A percentile compares a stretch with the other conserved stretches of the same genome.
These are phyloP conservation scores for Aspergillus indologenus DNA, from an alignment of 495 filamentous ascomycete genomes.

Conservation along the genomic window DNA sequence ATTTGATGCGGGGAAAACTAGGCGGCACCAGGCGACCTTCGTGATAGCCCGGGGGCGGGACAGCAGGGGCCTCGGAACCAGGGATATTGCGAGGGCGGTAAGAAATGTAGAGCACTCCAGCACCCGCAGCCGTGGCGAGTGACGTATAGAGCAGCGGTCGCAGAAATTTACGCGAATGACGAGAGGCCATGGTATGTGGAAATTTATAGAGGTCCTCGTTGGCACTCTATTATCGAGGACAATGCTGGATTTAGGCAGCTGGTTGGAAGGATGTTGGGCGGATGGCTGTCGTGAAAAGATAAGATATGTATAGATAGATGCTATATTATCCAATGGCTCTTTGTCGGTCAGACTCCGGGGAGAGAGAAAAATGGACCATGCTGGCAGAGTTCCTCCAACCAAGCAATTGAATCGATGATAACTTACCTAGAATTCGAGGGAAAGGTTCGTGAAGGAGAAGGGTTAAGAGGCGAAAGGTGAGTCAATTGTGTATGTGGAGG, in stretches of 20 bases:
- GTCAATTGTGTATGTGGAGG: not conserved
- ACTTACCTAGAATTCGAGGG: not conserved
- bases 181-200: slow-evolving; percentile 52
- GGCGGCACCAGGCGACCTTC: slow-evolving; percentile 77
- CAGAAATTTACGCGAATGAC: slow-evolving; percentile 54
- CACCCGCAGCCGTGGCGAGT: slow-evolving; percentile 54
- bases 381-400: not conserved
- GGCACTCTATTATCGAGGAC: not conserved
- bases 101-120: slow-evolving; percentile 67
- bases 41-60: slow-evolving; percentile 77
- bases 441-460: not conserved
- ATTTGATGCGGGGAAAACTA: slow-evolving; percentile 75
- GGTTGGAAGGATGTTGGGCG: not conserved
- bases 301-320: not conserved
- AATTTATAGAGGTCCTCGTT: not conserved
- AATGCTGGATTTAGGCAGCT: not conserved
- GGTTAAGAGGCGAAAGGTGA: not conserved
- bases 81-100: slow-evolving; percentile 87
- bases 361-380: not conserved
- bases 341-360: not conserved
- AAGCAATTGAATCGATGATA: not conserved
- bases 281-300: not conserved
- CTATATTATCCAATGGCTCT: not conserved
- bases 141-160: slow-evolving; percentile 60
- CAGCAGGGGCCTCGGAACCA: slow-evolving; percentile 72